Evolutionary conservation across 208 protist genomes (phyloP), one percentile per base, ranked within the genome.

Genomic region (Leishmania lainsoni): DNA sequence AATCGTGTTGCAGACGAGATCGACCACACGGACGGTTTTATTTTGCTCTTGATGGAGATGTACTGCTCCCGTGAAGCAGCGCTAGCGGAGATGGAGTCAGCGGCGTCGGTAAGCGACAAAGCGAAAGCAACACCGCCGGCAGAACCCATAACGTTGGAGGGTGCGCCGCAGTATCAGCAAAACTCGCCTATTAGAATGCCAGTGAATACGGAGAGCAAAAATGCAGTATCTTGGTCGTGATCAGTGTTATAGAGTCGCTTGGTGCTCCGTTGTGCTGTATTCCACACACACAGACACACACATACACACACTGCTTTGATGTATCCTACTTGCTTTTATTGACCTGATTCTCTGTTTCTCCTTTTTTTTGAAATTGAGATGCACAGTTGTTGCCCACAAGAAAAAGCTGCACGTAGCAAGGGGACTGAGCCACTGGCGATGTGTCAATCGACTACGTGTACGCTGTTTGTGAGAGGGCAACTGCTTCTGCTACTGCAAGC

Each of bases 1-100:
- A 76, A 49, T 16, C 75, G 52, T 35, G 39, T 65, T 26, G 52
- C 51, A 17, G 86, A 86, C 29, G 84, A 87, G 26, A 59, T 75
- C 26, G 85, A 75, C 39, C 48, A 87, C 59, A 97, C 94, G n/a
- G 94, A 97, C 81, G 86, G 91, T 26, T 97, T 97, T 81, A 83
- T 97, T 69, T 79, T 97, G 63, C 83, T 91, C 52, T 81, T 97
- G 61, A 91, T 97, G 83, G 77, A 96, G 74, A 97, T 97, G 94
- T 97, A 95, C 86, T 76, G 65, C 29, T 87, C 88, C 32, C 90
- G 93, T 5, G 90, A 92, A 49, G 88, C 86, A 32, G 83, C 73
- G 6, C 54, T 74, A 2, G 71, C 69, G 29, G 81, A 66, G 26
- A 59, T 83, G 52, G 84, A 83, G 59, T 75, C 54, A 29, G 81